Evolutionary conservation across 345 rosid species (phyloP), one percentile per base, ranked within the genome.

Genomic region (Eutrema heterophyllum): DNA sequence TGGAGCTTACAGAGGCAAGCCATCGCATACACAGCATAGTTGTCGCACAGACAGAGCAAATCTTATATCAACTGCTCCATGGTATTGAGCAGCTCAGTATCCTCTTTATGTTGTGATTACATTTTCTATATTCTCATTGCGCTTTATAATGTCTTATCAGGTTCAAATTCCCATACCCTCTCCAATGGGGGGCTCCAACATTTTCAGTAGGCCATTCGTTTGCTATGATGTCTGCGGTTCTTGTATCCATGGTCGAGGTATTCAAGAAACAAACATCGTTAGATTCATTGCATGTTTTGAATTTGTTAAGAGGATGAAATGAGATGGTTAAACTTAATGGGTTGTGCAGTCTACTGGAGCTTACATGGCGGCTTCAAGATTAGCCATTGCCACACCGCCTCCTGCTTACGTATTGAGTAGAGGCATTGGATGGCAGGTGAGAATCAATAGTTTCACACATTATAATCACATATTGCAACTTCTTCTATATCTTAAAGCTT

Each of bases 111-210:
- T 35, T 64, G 0, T 32, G 9, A 7, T 24, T 16, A 21, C 72
- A 66, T 46, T 16, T 13, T 64, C 10, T 6, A 64, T 18, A 15
- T 16, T 63, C 73, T 58, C 51, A 50, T 33, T 21, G 52, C 0
- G 9, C 9, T 7, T 64, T 46, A n/a, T 38, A 45, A 51, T 51
- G 61, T 7, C 38, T 79, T 36, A 57, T 65, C 79, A 95, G 99
- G 99, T 85, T 95, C 75, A 87, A 81, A 75, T 80, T 95, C 68
- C 99, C 99, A 38, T 95, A 92, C 79, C 99, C 99, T 65, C 90
- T 95, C 26, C 99, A 95, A 53, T 95, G 99, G 99, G 99, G 99
- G 0, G 83, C 99, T n/a, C 99, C 99, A 11, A 92, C 94, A 39
- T 96, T 96, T 81, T 80, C 94, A 36, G 99, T 92, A 30, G 94